phyloP scores from a whole-genome alignment of 805 yeast genomes.

The Saccharomycopsis sp. region DNA sequence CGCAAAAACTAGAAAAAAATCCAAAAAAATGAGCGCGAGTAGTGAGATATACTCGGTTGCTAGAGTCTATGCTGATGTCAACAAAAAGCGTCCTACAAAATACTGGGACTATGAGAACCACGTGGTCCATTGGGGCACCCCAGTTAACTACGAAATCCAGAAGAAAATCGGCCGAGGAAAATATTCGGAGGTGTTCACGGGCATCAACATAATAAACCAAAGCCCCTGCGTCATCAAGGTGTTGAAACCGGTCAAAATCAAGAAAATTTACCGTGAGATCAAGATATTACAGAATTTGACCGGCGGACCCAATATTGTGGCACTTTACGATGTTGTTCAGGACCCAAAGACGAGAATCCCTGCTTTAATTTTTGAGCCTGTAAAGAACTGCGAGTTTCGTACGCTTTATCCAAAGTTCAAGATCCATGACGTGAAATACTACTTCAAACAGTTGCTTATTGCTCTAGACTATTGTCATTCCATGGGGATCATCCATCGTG shows the following conservation, averaged over 20 bases:
- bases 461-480: conserved; percentile 90
- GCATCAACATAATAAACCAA: conserved; percentile 59
- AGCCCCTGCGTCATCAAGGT: conserved; percentile 77
- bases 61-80: conserved; percentile 76
- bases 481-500: conserved; percentile 94
- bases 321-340: conserved; percentile 70
- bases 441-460: conserved; percentile 71
- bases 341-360: conserved; percentile 80
- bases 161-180: conserved; percentile 87
- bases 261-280: conserved; percentile 86
- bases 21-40: conserved; percentile 14
- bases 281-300: conserved; percentile 79
- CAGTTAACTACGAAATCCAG: conserved; percentile 63
- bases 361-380: conserved; percentile 78
- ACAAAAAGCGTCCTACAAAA: conserved; percentile 63
- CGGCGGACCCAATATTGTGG: conserved; percentile 78
- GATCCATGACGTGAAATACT: conserved; percentile 70
- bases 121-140: conserved; percentile 29
- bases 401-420: conserved; percentile 73
- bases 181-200: conserved; percentile 92
- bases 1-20: neutral
- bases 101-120: conserved; percentile 61
- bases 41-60: conserved; percentile 48
- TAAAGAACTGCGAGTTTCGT: conserved; percentile 78
- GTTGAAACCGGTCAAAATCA: conserved; percentile 85